These are phyloP conservation scores for Tulasnella sp. DNA, from an alignment of 768 basidiomycete species.

Conservation along the genomic window DNA sequence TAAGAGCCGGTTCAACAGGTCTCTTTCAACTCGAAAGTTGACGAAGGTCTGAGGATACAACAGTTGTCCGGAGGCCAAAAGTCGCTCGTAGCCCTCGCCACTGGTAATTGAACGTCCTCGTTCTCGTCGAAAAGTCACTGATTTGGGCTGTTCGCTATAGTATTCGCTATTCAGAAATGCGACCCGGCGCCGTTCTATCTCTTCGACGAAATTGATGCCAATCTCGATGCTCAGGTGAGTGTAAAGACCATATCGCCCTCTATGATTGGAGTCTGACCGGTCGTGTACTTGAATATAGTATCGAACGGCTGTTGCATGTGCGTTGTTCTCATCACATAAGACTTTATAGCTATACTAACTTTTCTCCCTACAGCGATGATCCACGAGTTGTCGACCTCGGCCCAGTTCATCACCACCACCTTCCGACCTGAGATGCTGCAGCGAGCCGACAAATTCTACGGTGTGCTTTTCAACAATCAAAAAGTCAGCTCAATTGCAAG, in stretches of 20 bases:
- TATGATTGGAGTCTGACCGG: not conserved
- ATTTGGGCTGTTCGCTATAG: slow-evolving; percentile 41
- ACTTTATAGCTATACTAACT: not conserved
- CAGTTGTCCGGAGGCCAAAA: slow-evolving; percentile 98
- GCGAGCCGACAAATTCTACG: slow-evolving; percentile 94
- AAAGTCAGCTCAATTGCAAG: slow-evolving; percentile 86
- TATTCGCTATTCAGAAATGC: slow-evolving; percentile 98
- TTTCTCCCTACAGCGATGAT: slow-evolving; percentile 69
- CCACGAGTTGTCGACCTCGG: slow-evolving; percentile 76
- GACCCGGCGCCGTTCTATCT: slow-evolving; percentile 99
- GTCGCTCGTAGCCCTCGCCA: slow-evolving; percentile 91
- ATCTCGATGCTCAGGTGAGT: slow-evolving; percentile 61
- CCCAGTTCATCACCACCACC: slow-evolving; percentile 97
- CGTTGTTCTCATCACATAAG: slow-evolving; percentile 37
- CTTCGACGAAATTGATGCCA: slow-evolving; percentile 99
- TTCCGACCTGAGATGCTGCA: slow-evolving; percentile 97
- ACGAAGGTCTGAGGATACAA: slow-evolving; percentile 94
- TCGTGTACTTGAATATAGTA: slow-evolving; percentile 70
- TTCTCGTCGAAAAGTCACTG: not conserved
- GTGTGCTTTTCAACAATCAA: slow-evolving; percentile 92
- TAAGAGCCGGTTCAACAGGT: slow-evolving; percentile 50
- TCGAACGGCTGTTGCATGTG: slow-evolving; percentile 91
- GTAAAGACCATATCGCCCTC: not conserved
- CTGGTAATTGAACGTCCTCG: slow-evolving; percentile 49
- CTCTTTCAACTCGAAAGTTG: slow-evolving; percentile 97